Evolutionary conservation across 2,329 filamentous ascomycete genomes (phyloP).

Genomic region (Chalaropsis ovoidea): DNA sequence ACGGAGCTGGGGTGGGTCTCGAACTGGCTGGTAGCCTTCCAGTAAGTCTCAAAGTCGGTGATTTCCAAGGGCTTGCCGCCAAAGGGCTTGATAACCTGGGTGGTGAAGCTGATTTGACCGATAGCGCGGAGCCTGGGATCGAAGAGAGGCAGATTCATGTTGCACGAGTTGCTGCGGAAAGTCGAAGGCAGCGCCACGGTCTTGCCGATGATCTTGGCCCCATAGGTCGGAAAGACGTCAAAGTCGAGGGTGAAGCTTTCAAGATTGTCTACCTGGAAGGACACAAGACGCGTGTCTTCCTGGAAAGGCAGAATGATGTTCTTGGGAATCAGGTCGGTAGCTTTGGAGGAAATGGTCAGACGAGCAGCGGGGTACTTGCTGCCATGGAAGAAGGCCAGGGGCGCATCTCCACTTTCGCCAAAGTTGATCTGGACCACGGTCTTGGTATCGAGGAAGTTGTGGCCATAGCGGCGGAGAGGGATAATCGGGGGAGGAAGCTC

Average conservation of each 20-base stretch:
- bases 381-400: slow-evolving; percentile 91
- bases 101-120: slow-evolving; percentile 86
- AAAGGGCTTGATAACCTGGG: slow-evolving; percentile 94
- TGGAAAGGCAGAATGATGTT: slow-evolving; percentile 93
- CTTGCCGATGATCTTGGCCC: slow-evolving; percentile 93
- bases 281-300: slow-evolving; percentile 86
- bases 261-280: slow-evolving; percentile 90
- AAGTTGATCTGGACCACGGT: slow-evolving; percentile 91
- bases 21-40: slow-evolving; percentile 93
- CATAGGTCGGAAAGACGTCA: slow-evolving; percentile 94
- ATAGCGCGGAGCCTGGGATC: slow-evolving; percentile 86
- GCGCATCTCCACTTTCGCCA: slow-evolving; percentile 55
- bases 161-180: slow-evolving; percentile 57
- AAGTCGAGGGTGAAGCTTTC: slow-evolving; percentile 93
- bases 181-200: slow-evolving; percentile 82
- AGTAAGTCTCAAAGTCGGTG: slow-evolving; percentile 96
- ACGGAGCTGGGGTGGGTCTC: slow-evolving; percentile 68
- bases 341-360: slow-evolving; percentile 91
- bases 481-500: slow-evolving; percentile 94
- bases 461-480: slow-evolving; percentile 83
- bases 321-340: slow-evolving; percentile 89
- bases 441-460: slow-evolving; percentile 97
- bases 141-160: slow-evolving; percentile 79
- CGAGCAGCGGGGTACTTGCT: slow-evolving; percentile 92
- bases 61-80: slow-evolving; percentile 86